Evolutionary conservation across 2,329 filamentous ascomycete genomes (phyloP).

Genomic region (Claviceps capensis): DNA sequence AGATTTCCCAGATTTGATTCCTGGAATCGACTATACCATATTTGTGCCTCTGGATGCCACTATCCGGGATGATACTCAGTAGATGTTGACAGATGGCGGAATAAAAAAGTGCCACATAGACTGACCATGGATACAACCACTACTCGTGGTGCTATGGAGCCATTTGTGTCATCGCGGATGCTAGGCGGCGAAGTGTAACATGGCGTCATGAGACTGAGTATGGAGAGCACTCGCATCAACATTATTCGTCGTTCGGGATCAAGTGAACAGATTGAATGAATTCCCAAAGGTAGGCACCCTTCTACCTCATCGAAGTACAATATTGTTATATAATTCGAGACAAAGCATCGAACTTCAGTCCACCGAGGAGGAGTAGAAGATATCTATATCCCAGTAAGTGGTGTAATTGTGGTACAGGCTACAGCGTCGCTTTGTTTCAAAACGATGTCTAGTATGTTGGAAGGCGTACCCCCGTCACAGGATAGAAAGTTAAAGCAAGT

Average conservation of each 20-base stretch:
- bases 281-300: background rate
- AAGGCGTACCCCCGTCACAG: no score
- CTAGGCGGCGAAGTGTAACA: background rate
- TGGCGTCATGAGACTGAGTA: background rate
- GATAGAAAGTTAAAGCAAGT: background rate
- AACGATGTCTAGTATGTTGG: background rate
- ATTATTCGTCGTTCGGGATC: background rate
- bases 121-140: conserved; percentile 45
- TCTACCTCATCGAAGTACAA: no score
- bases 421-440: no score
- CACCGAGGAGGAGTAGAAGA: no score
- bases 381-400: no score
- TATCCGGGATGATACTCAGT: conserved; percentile 14
- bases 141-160: conserved; percentile 2
- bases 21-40: conserved; percentile 44
- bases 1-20: conserved; percentile 37
- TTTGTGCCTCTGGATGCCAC: conserved; percentile 47
- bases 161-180: background rate
- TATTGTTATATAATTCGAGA: no score
- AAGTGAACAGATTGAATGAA: background rate
- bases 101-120: conserved; percentile 7
- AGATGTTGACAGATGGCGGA: background rate
- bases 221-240: background rate
- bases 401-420: no score
- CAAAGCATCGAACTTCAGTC: no score